A percentile compares a stretch with the other conserved stretches of the same genome.
Evolutionary conservation across 2,329 filamentous ascomycete species (phyloP).

Genomic region (Colletotrichum sp.): DNA sequence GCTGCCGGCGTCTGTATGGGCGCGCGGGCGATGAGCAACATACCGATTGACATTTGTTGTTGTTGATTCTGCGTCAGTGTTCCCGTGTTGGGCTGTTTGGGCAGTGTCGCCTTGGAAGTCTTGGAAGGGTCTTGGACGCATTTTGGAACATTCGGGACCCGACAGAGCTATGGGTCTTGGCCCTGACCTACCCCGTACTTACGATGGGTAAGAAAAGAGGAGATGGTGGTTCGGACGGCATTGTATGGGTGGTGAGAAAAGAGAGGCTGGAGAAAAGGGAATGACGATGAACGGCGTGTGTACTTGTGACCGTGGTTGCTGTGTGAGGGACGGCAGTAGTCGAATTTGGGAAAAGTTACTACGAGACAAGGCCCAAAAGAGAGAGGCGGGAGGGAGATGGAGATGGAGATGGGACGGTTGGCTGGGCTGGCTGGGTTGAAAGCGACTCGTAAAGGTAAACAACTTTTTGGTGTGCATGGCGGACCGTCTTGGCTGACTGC

Average conservation of each 20-base stretch:
- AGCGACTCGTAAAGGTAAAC: not conserved
- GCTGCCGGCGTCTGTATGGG: not conserved
- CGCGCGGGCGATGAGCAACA: not conserved
- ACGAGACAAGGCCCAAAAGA: not conserved
- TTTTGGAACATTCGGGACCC: constrained; percentile 4
- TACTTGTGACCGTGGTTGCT: not conserved
- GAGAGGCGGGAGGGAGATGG: not conserved
- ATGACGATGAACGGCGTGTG: constrained; percentile 3
- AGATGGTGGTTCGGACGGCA: not conserved
- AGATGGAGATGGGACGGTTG: not conserved
- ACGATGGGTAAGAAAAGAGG: not conserved
- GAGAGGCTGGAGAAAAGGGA: constrained; percentile 2
- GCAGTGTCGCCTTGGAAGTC: not conserved
- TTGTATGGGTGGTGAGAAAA: not conserved
- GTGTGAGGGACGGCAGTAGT: not conserved
- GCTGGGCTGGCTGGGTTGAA: not conserved
- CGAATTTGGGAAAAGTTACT: not conserved
- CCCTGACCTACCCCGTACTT: not conserved
- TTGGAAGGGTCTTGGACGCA: constrained; percentile 2
- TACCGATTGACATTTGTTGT: not conserved
- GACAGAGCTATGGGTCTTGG: not conserved
- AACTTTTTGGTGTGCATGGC: not conserved
- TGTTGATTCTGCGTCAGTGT: not conserved
- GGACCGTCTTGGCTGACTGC: not conserved
- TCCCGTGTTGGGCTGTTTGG: not conserved